These are phyloP conservation scores for Thalassiosira pacifica DNA, from an alignment of 352 stramenopile species.

Conservation along the genomic window DNA sequence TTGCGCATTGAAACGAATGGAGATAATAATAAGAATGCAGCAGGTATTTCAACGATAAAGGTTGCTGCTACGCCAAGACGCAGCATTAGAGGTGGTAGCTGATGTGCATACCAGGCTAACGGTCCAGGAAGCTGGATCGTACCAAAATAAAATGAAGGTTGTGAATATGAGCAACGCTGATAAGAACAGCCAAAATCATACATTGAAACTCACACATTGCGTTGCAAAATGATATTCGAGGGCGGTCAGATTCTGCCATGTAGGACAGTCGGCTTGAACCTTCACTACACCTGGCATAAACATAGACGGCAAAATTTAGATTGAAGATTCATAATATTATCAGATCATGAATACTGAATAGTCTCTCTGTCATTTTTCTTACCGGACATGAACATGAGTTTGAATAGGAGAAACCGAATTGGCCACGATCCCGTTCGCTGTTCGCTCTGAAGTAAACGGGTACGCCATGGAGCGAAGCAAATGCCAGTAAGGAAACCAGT, in stretches of 20 bases:
- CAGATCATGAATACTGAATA: no score
- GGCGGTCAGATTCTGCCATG: conserved; percentile 91
- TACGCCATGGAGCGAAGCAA: conserved; percentile 61
- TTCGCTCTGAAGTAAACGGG: conserved; percentile 19
- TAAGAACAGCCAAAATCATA: no score
- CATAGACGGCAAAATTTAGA: conserved; percentile 83
- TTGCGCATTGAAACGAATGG: conserved; percentile 83
- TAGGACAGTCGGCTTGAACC: conserved; percentile 91
- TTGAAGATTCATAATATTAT: no score
- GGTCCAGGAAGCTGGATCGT: conserved; percentile 82
- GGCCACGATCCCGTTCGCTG: conserved; percentile 74
- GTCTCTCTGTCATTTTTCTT: no score
- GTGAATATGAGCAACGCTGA: no score
- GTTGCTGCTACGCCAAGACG: conserved; percentile 89
- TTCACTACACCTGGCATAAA: conserved; percentile 93
- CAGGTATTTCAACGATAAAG: conserved; percentile 91
- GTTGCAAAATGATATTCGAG: conserved; percentile 93
- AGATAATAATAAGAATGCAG: conserved; percentile 88
- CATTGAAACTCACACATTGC: conserved; percentile 78
- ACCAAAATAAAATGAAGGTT: no score
- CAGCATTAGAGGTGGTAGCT: conserved; percentile 88
- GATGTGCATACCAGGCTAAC: conserved; percentile 90
- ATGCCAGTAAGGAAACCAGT: conserved; percentile 87
- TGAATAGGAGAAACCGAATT: conserved; percentile 92
- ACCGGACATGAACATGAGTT: conserved; percentile 93